These are phyloP conservation scores for Vanilla planifolia DNA, from an alignment of 106 monocot species.

Conservation along the genomic window DNA sequence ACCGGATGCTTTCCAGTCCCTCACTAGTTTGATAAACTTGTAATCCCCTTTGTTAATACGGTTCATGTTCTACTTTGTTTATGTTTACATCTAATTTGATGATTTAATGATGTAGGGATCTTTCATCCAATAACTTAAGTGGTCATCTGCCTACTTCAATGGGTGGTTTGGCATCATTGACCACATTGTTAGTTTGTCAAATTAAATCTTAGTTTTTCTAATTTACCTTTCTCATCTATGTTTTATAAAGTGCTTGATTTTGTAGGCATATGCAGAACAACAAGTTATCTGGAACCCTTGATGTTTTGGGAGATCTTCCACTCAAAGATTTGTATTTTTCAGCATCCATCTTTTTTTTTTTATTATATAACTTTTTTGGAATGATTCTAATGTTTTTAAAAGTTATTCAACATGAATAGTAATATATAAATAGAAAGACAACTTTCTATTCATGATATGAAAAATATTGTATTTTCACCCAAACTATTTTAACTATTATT, in stretches of 20 bases:
- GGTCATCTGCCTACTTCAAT: conserved; percentile 82
- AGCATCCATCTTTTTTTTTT: not conserved
- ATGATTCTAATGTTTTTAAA: too few species aligned
- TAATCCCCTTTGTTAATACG: conserved; percentile 21
- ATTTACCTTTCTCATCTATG: conserved; percentile 8
- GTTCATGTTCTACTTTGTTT: not conserved
- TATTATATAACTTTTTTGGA: too few species aligned
- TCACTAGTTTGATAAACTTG: conserved; percentile 78
- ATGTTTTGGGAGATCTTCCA: conserved; percentile 85
- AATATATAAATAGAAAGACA: too few species aligned
- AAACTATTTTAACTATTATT: too few species aligned
- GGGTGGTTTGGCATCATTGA: conserved; percentile 66
- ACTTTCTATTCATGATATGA: too few species aligned
- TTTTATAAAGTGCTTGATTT: conserved; percentile 7
- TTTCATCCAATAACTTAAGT: conserved; percentile 79
- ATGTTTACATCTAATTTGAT: not conserved
- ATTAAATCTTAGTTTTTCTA: conserved; percentile 1
- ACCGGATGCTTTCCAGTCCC: conserved; percentile 78
- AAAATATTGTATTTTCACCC: too few species aligned
- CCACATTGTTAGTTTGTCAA: conserved; percentile 67
- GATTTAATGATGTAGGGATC: conserved; percentile 44
- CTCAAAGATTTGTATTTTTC: conserved; percentile 70
- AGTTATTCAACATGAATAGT: too few species aligned
- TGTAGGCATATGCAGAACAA: conserved; percentile 85
- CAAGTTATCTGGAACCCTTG: conserved; percentile 65